Percentiles rank a stretch among this genome's conserved stretches.
Conservation (phyloP, 495 filamentous ascomycete genomes). For the Durotheca rogersii region DNA sequence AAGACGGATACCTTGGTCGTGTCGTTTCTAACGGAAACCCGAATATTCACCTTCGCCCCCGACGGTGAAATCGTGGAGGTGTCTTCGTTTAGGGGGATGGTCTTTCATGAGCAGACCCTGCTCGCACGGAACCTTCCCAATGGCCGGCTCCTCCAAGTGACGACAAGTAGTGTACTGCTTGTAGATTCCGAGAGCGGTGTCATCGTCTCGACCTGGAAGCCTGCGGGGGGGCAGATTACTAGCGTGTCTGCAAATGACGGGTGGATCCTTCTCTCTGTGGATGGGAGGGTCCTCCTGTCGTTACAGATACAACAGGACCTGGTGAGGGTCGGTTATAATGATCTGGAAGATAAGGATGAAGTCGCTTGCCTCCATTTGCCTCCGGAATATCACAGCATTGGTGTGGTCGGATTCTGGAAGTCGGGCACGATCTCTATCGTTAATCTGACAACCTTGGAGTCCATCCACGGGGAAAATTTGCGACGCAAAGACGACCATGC, state of each 20-base stretch:
- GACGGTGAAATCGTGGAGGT: constrained; percentile 86
- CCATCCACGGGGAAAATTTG: constrained; percentile 44
- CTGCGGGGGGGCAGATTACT: constrained; percentile 65
- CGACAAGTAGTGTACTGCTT: constrained; percentile 59
- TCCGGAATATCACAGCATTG: constrained; percentile 50
- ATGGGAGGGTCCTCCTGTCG: constrained; percentile 66
- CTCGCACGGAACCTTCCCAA: constrained; percentile 62
- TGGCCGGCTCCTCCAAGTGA: constrained; percentile 75
- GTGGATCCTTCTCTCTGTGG: constrained; percentile 68
- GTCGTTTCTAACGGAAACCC: constrained; percentile 80
- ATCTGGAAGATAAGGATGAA: constrained; percentile 65
- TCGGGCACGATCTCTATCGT: constrained; percentile 72
- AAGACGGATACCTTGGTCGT: constrained; percentile 70
- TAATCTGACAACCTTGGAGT: constrained; percentile 60
- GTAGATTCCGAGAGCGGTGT: constrained; percentile 70
- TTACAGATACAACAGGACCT: constrained; percentile 63
- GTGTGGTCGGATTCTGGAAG: constrained; percentile 83
- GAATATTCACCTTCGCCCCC: constrained; percentile 73
- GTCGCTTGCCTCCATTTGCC: constrained; percentile 74
- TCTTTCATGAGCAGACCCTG: constrained; percentile 70
- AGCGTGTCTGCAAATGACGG: constrained; percentile 72
- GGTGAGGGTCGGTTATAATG: constrained; percentile 55
- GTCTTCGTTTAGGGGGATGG: constrained; percentile 67
- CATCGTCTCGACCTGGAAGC: constrained; percentile 66
- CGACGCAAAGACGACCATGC: constrained; percentile 62